Percentiles rank a stretch among this genome's conserved stretches.
Conservation (phyloP, 371 early-diverging fungal species). For the Syncephalastrum racemosum region DNA sequence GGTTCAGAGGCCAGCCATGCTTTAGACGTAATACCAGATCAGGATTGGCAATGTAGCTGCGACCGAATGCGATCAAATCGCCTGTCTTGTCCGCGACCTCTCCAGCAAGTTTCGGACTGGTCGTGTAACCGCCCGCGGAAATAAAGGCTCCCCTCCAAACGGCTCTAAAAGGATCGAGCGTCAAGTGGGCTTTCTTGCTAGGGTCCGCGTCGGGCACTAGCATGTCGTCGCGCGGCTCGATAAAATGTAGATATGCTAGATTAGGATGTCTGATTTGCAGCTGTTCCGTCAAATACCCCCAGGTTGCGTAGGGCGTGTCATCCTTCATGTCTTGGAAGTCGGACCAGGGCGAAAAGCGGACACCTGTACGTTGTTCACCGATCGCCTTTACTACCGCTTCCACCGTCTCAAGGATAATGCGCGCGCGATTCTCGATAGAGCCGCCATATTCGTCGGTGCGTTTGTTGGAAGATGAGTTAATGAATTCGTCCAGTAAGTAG, state of each 20-base stretch:
- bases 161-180: constrained; percentile 26
- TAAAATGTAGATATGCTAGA: constrained; percentile 37
- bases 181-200: constrained; percentile 9
- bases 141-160: constrained; percentile 34
- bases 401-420: constrained; percentile 45
- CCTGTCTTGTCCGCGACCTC: constrained; percentile 23
- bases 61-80: constrained; percentile 31
- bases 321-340: constrained; percentile 30
- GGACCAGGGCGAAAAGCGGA: constrained; percentile 26
- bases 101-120: constrained; percentile 15
- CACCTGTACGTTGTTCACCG: constrained; percentile 15
- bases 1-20: constrained; percentile 22
- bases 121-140: constrained; percentile 27
- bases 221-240: constrained; percentile 29
- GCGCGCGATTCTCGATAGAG: constrained; percentile 49
- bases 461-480: constrained; percentile 33
- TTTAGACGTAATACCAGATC: constrained; percentile 31
- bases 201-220: not conserved
- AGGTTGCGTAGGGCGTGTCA: constrained; percentile 34
- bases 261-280: constrained; percentile 23
- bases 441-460: constrained; percentile 66
- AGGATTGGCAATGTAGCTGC: constrained; percentile 39
- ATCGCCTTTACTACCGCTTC: constrained; percentile 27
- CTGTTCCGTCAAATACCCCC: constrained; percentile 23
- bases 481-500: constrained; percentile 57